Evolutionary conservation across 1,139 yeast genomes (phyloP).

Genomic region (Saccharomyces hybrid): DNA sequence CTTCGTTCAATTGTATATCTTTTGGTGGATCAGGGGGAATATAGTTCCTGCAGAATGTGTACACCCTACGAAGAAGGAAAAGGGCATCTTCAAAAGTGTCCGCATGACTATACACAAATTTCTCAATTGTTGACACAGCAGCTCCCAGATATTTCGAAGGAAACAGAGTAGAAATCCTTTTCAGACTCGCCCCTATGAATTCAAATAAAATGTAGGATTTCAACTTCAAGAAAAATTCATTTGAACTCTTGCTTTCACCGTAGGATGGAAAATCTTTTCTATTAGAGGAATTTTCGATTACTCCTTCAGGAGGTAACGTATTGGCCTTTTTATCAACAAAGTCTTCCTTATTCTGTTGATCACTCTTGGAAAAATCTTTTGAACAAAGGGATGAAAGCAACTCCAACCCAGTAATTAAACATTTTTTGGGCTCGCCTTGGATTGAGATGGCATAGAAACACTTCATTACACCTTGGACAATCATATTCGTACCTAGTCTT

Average conservation of each 20-base stretch:
- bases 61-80: conserved; percentile 56
- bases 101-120: conserved; percentile 42
- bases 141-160: conserved; percentile 76
- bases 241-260: conserved; percentile 12
- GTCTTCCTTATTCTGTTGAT: conserved; percentile 14
- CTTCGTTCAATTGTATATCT: conserved; percentile 14
- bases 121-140: conserved; percentile 50
- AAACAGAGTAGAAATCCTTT: conserved; percentile 42
- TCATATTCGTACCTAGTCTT: conserved; percentile 11
- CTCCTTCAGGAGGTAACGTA: not conserved
- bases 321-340: conserved; percentile 2
- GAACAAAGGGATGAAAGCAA: conserved; percentile 32
- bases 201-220: conserved; percentile 62
- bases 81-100: conserved; percentile 33
- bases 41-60: conserved; percentile 64
- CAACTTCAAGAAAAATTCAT: conserved; percentile 30
- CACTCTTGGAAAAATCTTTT: conserved; percentile 15
- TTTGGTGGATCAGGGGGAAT: conserved; percentile 38
- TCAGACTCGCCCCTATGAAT: conserved; percentile 48
- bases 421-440: conserved; percentile 71
- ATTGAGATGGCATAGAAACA: conserved; percentile 55
- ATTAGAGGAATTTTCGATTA: not conserved
- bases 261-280: not conserved
- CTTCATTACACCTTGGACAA: conserved; percentile 35
- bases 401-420: conserved; percentile 64